phyloP scores from a whole-genome alignment of 352 stramenopile genomes.

The Halophytophthora batemanensis region DNA sequence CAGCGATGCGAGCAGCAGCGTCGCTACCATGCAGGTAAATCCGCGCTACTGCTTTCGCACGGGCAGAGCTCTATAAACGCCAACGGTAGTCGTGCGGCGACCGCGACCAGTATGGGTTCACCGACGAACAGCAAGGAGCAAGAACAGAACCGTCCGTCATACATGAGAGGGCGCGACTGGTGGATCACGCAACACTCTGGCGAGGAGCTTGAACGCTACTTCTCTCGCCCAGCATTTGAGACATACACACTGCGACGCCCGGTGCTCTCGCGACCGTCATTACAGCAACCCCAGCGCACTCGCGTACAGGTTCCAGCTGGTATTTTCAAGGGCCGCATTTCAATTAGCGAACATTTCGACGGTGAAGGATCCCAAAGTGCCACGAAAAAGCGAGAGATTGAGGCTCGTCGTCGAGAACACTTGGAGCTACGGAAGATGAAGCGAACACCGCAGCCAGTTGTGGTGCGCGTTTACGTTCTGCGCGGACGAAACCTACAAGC shows the following conservation, averaged over 20 bases:
- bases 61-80: not conserved
- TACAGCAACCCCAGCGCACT: constrained; percentile 50
- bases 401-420: constrained; percentile 9
- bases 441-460: constrained; percentile 47
- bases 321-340: constrained; percentile 80
- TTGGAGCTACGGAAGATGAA: constrained; percentile 20
- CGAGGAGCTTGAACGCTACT: constrained; percentile 77
- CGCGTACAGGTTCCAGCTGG: constrained; percentile 60
- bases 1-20: constrained; percentile 40
- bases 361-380: constrained; percentile 9
- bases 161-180: constrained; percentile 64
- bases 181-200: constrained; percentile 66
- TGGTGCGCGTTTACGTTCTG: constrained; percentile 76
- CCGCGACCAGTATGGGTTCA: constrained; percentile 1
- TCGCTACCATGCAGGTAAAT: constrained; percentile 48
- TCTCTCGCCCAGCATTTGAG: constrained; percentile 69
- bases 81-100: not conserved
- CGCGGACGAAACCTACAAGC: constrained; percentile 68
- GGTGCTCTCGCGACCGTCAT: constrained; percentile 49
- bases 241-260: constrained; percentile 68
- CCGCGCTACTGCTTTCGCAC: constrained; percentile 31
- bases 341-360: constrained; percentile 36
- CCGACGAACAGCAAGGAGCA: constrained; percentile 11
- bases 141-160: constrained; percentile 31
- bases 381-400: constrained; percentile 18